Conservation (phyloP, 2,329 filamentous ascomycete species). For the Onygena corvina region DNA sequence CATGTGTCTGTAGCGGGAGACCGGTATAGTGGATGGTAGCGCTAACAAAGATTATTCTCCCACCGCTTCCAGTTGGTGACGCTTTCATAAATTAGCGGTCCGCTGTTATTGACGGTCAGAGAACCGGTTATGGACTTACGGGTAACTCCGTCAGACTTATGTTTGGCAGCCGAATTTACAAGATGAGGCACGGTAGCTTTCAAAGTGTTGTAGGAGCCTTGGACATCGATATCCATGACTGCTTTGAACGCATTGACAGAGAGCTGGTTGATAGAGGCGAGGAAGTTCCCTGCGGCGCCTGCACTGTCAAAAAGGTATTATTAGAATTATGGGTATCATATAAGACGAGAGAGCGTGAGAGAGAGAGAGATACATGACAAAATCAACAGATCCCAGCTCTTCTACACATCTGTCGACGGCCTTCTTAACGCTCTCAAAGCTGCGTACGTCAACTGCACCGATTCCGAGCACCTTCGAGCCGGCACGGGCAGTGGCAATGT, state of each 20-base stretch:
- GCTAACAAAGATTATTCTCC: conserved; percentile 79
- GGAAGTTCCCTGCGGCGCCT: conserved; percentile 90
- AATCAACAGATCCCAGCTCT: conserved; percentile 82
- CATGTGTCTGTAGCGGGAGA: conserved; percentile 74
- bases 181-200: conserved; percentile 83
- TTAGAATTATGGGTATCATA: not conserved
- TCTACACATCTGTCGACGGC: conserved; percentile 69
- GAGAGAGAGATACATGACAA: conserved; percentile 59
- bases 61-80: conserved; percentile 49
- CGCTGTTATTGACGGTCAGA: no score
- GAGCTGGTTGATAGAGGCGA: conserved; percentile 70
- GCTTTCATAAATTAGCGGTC: conserved; percentile 20
- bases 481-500: conserved; percentile 65
- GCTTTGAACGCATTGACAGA: conserved; percentile 84
- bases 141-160: conserved; percentile 48
- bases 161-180: conserved; percentile 55
- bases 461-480: conserved; percentile 81
- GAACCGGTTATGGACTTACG: conserved; percentile 22
- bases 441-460: conserved; percentile 61
- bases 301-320: conserved; percentile 45
- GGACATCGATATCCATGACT: conserved; percentile 90
- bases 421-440: conserved; percentile 53
- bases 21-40: conserved; percentile 87
- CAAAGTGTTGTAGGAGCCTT: conserved; percentile 88
- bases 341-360: not conserved